A percentile compares a stretch with the other conserved stretches of the same genome.
Evolutionary conservation across 1,139 yeast genomes (phyloP).

Genomic region (Magnusiomyces suaveolens): DNA sequence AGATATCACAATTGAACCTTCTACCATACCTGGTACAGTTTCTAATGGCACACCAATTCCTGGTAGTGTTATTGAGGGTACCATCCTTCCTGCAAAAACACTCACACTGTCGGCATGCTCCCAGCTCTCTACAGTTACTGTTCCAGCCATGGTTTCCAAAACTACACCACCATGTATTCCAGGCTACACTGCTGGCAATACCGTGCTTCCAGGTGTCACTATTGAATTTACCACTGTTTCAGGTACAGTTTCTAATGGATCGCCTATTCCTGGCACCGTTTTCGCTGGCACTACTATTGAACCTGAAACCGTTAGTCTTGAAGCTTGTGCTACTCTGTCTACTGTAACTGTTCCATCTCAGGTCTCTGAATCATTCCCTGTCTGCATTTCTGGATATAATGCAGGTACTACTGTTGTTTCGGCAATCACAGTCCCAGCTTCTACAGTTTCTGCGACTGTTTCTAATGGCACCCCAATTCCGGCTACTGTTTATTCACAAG

Average conservation of each 20-base stretch:
- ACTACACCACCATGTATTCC: not conserved
- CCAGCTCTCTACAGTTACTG: conserved; percentile 3
- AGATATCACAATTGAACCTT: conserved; percentile 6
- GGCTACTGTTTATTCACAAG: not conserved
- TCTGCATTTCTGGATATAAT: conserved; percentile 3
- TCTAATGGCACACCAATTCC: not conserved
- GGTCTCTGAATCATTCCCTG: no score
- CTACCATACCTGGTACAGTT: conserved; percentile 6
- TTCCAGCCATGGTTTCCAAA: conserved; percentile 4
- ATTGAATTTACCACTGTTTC: conserved; percentile 1
- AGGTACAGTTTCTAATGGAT: not conserved
- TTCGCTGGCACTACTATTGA: conserved; percentile 9
- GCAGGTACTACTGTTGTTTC: conserved; percentile 10
- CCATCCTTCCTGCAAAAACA: not conserved
- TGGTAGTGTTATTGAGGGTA: conserved; percentile 1
- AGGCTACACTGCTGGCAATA: not conserved
- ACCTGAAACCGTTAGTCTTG: conserved; percentile 5
- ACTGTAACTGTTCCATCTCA: conserved; percentile 8
- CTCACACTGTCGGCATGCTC: no score
- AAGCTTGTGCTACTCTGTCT: conserved; percentile 6
- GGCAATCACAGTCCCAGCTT: not conserved
- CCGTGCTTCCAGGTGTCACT: conserved; percentile 6
- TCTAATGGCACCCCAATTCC: no score
- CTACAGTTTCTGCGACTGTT: conserved; percentile 5
- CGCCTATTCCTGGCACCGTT: conserved; percentile 4